phyloP scores from a whole-genome alignment of 2,329 filamentous ascomycete species.

The Elsinoe arachidis region DNA sequence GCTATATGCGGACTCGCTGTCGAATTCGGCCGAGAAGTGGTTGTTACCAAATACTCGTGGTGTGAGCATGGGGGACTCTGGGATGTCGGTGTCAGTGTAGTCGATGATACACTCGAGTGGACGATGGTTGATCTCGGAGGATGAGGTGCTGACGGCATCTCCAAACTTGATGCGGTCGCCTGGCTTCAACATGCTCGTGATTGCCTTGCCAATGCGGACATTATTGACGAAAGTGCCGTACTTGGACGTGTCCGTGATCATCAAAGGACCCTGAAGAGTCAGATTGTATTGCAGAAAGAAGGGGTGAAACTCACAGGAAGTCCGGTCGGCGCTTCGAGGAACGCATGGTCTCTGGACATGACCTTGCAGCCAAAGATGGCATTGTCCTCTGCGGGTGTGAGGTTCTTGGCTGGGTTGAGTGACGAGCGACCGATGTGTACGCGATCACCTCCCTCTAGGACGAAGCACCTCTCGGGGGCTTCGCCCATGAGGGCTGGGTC shows the following conservation, averaged over 20 bases:
- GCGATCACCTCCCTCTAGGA: constrained; percentile 21
- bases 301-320: constrained; percentile 3
- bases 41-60: neutral
- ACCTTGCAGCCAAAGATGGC: constrained; percentile 30
- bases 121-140: neutral
- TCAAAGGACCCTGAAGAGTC: constrained; percentile 18
- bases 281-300: neutral
- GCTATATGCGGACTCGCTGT: neutral
- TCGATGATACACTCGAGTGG: neutral
- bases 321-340: constrained; percentile 19
- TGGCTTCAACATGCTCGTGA: constrained; percentile 17
- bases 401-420: constrained; percentile 29
- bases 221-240: constrained; percentile 31
- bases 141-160: constrained; percentile 18
- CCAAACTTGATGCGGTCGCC: constrained; percentile 28
- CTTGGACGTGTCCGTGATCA: constrained; percentile 26
- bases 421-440: constrained; percentile 38
- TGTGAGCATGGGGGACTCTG: neutral
- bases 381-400: constrained; percentile 22
- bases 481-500: neutral
- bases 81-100: neutral
- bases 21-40: neutral
- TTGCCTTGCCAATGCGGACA: constrained; percentile 17
- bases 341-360: constrained; percentile 29
- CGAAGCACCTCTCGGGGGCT: constrained; percentile 24